Percentiles rank a stretch among this genome's conserved stretches.
phyloP scores from a whole-genome alignment of 2,329 filamentous ascomycete genomes.

The Mycosphaerella sp. region DNA sequence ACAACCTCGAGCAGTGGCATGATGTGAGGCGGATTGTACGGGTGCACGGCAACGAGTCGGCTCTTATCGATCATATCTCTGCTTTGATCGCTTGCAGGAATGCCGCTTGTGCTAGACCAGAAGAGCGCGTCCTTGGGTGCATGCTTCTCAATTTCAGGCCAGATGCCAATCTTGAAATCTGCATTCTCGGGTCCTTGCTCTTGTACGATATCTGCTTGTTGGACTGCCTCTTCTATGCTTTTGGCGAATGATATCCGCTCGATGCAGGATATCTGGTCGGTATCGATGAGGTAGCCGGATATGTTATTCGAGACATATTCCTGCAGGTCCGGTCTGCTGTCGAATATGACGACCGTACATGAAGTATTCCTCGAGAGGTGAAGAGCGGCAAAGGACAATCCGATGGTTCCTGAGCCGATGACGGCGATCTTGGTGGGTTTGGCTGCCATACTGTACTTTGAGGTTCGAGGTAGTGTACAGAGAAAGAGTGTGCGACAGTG shows the following conservation, averaged over 20 bases:
- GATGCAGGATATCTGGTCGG: slow-evolving; percentile 24
- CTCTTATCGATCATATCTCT: slow-evolving; percentile 38
- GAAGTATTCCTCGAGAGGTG: slow-evolving; percentile 44
- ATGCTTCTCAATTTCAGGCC: slow-evolving; percentile 46
- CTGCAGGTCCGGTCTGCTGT: slow-evolving; percentile 45
- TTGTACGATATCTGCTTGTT: slow-evolving; percentile 49
- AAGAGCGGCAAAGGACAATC: slow-evolving; percentile 51
- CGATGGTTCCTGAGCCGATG: slow-evolving; percentile 47
- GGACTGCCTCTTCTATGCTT: slow-evolving; percentile 41
- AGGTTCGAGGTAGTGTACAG: background rate
- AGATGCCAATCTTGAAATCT: slow-evolving; percentile 48
- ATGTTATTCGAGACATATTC: slow-evolving; percentile 41
- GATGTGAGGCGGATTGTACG: slow-evolving; percentile 57
- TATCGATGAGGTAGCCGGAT: slow-evolving; percentile 39
- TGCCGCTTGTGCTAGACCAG: slow-evolving; percentile 55
- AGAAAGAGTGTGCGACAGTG: background rate
- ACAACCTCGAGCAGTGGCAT: slow-evolving; percentile 58
- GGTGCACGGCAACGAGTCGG: slow-evolving; percentile 53
- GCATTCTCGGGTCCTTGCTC: slow-evolving; percentile 54
- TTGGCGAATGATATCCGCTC: slow-evolving; percentile 35
- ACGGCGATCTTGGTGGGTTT: slow-evolving; percentile 34
- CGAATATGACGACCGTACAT: slow-evolving; percentile 44
- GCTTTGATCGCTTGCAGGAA: slow-evolving; percentile 48
- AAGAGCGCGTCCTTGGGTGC: slow-evolving; percentile 44
- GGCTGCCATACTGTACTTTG: background rate